phyloP scores from a whole-genome alignment of 371 early-diverging fungal species.

The Lichtheimia hyalospora region DNA sequence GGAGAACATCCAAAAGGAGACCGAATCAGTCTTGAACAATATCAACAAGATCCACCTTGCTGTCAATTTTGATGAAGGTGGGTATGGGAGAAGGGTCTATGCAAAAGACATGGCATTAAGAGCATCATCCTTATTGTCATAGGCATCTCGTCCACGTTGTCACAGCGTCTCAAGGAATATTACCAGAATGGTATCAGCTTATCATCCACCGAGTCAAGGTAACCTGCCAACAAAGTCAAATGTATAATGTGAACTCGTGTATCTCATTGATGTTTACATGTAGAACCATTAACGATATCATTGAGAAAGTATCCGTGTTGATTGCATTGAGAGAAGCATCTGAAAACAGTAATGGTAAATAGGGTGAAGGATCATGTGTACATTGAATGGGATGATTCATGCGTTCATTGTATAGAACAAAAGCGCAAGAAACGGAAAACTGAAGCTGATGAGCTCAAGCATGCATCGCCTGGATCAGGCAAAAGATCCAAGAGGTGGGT shows the following conservation, averaged over 20 bases:
- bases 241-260: not conserved
- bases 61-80: slow-evolving; percentile 48
- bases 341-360: slow-evolving; percentile 38
- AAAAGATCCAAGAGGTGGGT: slow-evolving; percentile 56
- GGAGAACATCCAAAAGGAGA: slow-evolving; percentile 47
- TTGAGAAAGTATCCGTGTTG: slow-evolving; percentile 56
- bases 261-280: not conserved
- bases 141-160: slow-evolving; percentile 33
- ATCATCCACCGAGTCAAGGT: slow-evolving; percentile 45
- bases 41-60: slow-evolving; percentile 43
- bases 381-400: not conserved
- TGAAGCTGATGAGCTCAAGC: slow-evolving; percentile 53
- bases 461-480: slow-evolving; percentile 11
- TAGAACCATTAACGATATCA: slow-evolving; percentile 56
- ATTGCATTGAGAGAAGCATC: slow-evolving; percentile 56
- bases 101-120: too few species aligned
- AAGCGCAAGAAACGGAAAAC: slow-evolving; percentile 67
- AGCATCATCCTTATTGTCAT: not conserved
- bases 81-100: not conserved
- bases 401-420: slow-evolving; percentile 1
- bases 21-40: slow-evolving; percentile 32
- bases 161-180: slow-evolving; percentile 30
- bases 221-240: slow-evolving; percentile 3
- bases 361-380: not conserved
- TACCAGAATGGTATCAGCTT: slow-evolving; percentile 40